Conservation (phyloP, 495 filamentous ascomycete genomes). For the Talaromyces nanjingensis region DNA sequence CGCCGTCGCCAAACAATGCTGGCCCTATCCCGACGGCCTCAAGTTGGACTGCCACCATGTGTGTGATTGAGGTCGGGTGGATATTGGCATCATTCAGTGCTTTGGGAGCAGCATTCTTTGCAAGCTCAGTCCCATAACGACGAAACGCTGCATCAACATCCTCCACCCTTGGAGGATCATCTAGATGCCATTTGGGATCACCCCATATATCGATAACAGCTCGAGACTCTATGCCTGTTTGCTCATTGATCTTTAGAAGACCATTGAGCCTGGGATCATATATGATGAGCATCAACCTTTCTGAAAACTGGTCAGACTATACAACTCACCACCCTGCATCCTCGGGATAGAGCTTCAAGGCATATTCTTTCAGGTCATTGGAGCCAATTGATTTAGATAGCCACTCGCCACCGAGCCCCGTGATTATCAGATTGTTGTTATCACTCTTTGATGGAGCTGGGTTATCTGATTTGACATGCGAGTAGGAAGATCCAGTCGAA, state of each 20-base stretch:
- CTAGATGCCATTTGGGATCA: constrained; percentile 48
- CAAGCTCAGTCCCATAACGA: constrained; percentile 50
- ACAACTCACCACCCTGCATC: too few species aligned
- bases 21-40: constrained; percentile 51
- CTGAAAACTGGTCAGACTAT: too few species aligned
- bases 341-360: too few species aligned
- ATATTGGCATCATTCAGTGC: constrained; percentile 50
- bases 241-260: constrained; percentile 55
- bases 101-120: constrained; percentile 49
- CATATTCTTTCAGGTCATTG: too few species aligned
- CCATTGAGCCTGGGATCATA: constrained; percentile 28
- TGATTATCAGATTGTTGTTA: too few species aligned
- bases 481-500: too few species aligned
- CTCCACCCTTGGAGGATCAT: constrained; percentile 44
- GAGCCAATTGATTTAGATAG: too few species aligned
- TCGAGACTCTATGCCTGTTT: constrained; percentile 55
- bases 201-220: constrained; percentile 51
- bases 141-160: constrained; percentile 50
- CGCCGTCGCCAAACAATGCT: constrained; percentile 58
- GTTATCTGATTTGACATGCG: too few species aligned
- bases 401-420: too few species aligned
- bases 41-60: constrained; percentile 52
- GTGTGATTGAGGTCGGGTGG: constrained; percentile 47
- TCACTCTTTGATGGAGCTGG: too few species aligned
- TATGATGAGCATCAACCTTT: too few species aligned